Percentiles rank a stretch among this genome's conserved stretches.
Conservation (phyloP, 768 basidiomycete genomes). For the Russula ochroleuca region DNA sequence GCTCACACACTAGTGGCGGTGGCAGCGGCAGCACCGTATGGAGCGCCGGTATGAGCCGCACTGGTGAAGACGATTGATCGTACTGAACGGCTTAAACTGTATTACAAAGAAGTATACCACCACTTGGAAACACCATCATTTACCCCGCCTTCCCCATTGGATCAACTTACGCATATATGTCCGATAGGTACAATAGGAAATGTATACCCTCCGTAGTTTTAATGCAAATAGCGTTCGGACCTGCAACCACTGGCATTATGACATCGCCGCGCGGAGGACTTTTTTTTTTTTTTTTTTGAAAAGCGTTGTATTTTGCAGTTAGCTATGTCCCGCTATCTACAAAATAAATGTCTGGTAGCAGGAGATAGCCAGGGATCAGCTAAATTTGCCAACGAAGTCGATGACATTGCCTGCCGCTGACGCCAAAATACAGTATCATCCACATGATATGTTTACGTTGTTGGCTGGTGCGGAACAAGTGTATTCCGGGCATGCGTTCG, state of each 20-base stretch:
- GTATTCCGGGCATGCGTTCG: constrained; percentile 79
- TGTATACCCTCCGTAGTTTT: constrained; percentile 26
- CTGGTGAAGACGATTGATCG: constrained; percentile 40
- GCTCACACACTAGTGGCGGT: constrained; percentile 55
- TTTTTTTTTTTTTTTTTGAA: too few species aligned
- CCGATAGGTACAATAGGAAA: constrained; percentile 18
- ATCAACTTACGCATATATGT: constrained; percentile 18
- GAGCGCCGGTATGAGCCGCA: constrained; percentile 78
- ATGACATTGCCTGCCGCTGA: not conserved
- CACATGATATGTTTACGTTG: constrained; percentile 4
- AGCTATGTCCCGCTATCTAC: too few species aligned
- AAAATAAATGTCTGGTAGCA: too few species aligned
- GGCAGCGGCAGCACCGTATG: constrained; percentile 77
- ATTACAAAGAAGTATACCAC: not conserved
- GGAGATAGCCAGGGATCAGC: too few species aligned
- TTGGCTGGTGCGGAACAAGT: constrained; percentile 48
- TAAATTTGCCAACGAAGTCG: not conserved
- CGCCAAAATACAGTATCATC: not conserved
- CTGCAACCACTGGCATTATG: constrained; percentile 2
- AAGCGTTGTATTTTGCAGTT: too few species aligned
- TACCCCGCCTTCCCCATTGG: constrained; percentile 22
- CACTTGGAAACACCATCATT: constrained; percentile 13
- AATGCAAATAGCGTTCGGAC: constrained; percentile 3
- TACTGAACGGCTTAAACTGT: constrained; percentile 2
- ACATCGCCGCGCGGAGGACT: not conserved